phyloP scores from a whole-genome alignment of 352 stramenopile genomes.

The Phytopythium aichiense region DNA sequence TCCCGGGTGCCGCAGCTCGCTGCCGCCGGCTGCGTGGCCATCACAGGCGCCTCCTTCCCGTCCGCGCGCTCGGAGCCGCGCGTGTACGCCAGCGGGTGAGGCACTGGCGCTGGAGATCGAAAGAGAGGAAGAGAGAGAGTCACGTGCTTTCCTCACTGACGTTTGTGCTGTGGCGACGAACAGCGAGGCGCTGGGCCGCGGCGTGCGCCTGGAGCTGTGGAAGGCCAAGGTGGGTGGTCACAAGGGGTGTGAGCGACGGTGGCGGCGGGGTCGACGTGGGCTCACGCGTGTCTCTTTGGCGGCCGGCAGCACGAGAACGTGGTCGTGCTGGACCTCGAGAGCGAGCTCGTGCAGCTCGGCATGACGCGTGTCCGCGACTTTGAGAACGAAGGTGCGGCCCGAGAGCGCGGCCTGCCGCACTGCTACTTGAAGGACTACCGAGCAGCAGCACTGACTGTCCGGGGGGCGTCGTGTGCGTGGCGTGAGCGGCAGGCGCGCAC shows the following conservation, averaged over 20 bases:
- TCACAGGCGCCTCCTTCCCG: slow-evolving; percentile 26
- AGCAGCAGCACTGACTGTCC: neutral
- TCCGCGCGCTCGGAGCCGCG: slow-evolving; percentile 41
- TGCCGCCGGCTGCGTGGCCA: slow-evolving; percentile 10
- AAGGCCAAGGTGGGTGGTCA: slow-evolving; percentile 61
- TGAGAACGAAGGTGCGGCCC: slow-evolving; percentile 48
- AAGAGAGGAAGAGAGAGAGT: too few species aligned
- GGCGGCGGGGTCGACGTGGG: neutral
- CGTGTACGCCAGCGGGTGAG: slow-evolving; percentile 69
- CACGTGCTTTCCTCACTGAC: neutral
- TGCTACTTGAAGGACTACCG: too few species aligned
- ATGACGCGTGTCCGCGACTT: slow-evolving; percentile 79
- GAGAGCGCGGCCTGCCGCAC: neutral
- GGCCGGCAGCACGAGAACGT: slow-evolving; percentile 75
- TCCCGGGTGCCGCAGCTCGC: slow-evolving; percentile 26
- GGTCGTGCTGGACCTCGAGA: slow-evolving; percentile 80
- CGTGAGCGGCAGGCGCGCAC: slow-evolving; percentile 25
- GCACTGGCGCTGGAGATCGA: neutral
- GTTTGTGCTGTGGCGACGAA: slow-evolving; percentile 3
- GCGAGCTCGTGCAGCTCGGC: slow-evolving; percentile 77
- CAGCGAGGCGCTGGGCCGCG: slow-evolving; percentile 73
- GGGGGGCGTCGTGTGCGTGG: neutral
- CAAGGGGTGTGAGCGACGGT: neutral
- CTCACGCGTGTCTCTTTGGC: neutral
- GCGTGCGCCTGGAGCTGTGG: slow-evolving; percentile 80